Base-by-base conservation (phyloP, 2,329 filamentous ascomycete genomes). In the Gyromitra esculenta region DNA sequence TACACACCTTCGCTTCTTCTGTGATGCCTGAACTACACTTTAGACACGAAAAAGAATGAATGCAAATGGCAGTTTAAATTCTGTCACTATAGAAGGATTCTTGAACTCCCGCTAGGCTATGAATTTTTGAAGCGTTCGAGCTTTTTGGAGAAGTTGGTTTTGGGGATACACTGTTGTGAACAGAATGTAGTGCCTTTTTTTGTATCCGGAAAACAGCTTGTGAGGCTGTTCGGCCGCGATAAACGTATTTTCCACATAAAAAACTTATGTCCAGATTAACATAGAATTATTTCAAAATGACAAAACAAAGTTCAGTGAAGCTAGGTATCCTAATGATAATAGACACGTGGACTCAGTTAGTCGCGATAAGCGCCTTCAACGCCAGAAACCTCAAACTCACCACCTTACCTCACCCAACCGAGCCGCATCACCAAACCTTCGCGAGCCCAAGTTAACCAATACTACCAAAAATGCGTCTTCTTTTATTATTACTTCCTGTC, bases 281-380 rank as follows among this genome's bases (percentile, higher is more conserved):
- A 21, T 21, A 31, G 25, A 31, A 31, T 3, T 31, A 31, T 31
- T 31, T 31, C 25, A 31, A 31, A 31, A 31, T 31, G 25, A 4
- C 25, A 31, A 31, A 31, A 2, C 3, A 31, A 31, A 31, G 25
- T 43, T 21, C 7, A 0, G 35, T 21, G n/a, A 21, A 52, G 13
- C 25, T 31, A 3, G 15, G 15, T 18, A n/a, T 52, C 6, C 11
- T 21, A 21, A 52, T n/a, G 18, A 21, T 72, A 76, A 18, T 66
- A 79, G 50, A 75, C 62, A 37, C 79, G 78, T 73, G 54, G 54
- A 56, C 59, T 70, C 39, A 8, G 67, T 75, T 5, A 78, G 67
- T 43, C 75, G 78, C 50, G 41, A 78, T 43, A 80, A 79, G 54
- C 73, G 79, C 64, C 75, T 79, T 39, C 59, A 64, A 59, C 74